Percentiles rank a stretch among this genome's conserved stretches.
Evolutionary conservation across 1,284 basidiomycete genomes (phyloP).

Genomic region (Gastroboletus turbinatus): DNA sequence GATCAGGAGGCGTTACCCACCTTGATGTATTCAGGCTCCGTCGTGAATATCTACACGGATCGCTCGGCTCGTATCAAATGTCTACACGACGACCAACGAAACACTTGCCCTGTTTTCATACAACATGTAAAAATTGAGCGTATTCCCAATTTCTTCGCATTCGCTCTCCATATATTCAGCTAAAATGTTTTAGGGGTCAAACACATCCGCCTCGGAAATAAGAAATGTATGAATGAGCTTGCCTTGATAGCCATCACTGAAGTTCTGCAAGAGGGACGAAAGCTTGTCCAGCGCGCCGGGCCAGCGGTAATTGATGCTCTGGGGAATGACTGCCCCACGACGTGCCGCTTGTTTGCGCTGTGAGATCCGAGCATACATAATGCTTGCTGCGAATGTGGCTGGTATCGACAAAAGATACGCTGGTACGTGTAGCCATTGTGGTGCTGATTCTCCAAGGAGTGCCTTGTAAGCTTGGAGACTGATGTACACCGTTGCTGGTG

Average conservation of each 20-base stretch:
- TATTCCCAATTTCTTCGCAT: constrained; percentile 30
- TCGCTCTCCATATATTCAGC: constrained; percentile 26
- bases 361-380: constrained; percentile 23
- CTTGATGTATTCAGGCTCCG: constrained; percentile 45
- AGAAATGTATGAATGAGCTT: neutral
- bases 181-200: constrained; percentile 9
- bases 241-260: constrained; percentile 36
- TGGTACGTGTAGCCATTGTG: constrained; percentile 16
- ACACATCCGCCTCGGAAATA: neutral
- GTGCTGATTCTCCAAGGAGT: neutral
- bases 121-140: constrained; percentile 31
- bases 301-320: constrained; percentile 27
- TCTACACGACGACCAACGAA: neutral
- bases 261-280: constrained; percentile 24
- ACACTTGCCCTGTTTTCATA: constrained; percentile 35
- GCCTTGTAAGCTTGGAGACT: constrained; percentile 7
- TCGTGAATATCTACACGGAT: constrained; percentile 31
- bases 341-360: constrained; percentile 30
- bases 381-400: constrained; percentile 18
- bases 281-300: constrained; percentile 37
- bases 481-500: constrained; percentile 19
- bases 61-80: neutral
- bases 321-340: constrained; percentile 35
- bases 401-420: constrained; percentile 34
- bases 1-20: constrained; percentile 8